Conservation (phyloP, 176 grass and related monocot genomes). For the Raddia distichophylla region DNA sequence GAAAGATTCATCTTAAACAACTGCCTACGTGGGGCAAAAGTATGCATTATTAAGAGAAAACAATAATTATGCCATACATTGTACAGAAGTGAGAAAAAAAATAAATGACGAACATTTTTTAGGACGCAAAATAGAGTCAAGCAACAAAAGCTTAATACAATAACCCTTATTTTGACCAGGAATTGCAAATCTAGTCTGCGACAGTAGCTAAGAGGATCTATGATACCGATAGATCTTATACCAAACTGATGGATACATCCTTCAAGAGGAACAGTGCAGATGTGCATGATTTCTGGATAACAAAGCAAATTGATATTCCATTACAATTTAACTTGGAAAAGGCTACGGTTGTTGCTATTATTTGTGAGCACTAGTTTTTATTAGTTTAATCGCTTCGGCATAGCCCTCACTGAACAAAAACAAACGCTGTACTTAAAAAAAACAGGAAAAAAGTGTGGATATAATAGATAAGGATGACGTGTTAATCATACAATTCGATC, state of each 20-base stretch:
- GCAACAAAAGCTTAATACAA: background rate
- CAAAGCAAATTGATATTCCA: background rate
- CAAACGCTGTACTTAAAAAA: background rate
- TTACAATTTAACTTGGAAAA: background rate
- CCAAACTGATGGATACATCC: background rate
- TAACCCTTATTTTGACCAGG: background rate
- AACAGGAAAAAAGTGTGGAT: conserved; percentile 1
- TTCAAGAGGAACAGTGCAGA: background rate
- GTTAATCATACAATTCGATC: conserved; percentile 62
- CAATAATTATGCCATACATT: background rate
- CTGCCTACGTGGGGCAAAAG: conserved; percentile 52
- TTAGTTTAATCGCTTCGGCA: conserved; percentile 8
- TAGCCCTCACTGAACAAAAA: background rate
- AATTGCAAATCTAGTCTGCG: conserved; percentile 3
- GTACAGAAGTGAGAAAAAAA: conserved; percentile 1
- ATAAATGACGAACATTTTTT: background rate
- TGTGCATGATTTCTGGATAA: background rate
- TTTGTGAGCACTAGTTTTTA: background rate
- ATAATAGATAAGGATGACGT: conserved; percentile 2
- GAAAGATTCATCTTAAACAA: conserved; percentile 82
- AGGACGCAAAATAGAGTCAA: background rate
- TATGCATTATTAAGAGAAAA: conserved; percentile 30
- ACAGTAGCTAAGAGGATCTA: background rate
- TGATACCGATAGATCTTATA: background rate
- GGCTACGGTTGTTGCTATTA: background rate